Evolutionary conservation across 805 yeast genomes (phyloP).

Genomic region (Candida silvatica): DNA sequence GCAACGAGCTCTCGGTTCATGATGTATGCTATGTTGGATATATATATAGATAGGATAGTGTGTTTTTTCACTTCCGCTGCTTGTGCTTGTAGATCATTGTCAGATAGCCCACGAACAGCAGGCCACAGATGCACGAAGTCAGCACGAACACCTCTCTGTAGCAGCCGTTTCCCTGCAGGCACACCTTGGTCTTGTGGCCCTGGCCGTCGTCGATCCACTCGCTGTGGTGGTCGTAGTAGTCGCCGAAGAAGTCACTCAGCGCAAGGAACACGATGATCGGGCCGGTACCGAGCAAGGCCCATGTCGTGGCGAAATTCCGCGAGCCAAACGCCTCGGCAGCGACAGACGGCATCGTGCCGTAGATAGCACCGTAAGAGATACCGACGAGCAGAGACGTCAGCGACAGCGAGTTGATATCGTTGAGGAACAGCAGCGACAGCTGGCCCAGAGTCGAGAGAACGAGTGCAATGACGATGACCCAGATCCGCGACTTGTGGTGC

Average conservation of each 20-base stretch:
- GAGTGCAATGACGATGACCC: conserved; percentile 48
- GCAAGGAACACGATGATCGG: conserved; percentile 47
- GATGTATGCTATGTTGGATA: too few relatives aligned
- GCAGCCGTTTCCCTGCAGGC: conserved; percentile 36
- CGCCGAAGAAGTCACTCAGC: conserved; percentile 49
- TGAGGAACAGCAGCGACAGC: conserved; percentile 25
- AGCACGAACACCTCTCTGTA: conserved; percentile 39
- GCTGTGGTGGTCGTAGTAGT: conserved; percentile 38
- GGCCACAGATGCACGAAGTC: conserved; percentile 27
- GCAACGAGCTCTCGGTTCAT: too few relatives aligned
- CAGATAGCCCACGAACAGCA: conserved; percentile 15
- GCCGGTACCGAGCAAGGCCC: conserved; percentile 73
- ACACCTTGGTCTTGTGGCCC: conserved; percentile 24
- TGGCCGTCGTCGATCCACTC: conserved; percentile 28
- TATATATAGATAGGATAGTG: too few relatives aligned
- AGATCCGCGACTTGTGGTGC: conserved; percentile 48
- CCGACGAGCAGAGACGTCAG: conserved; percentile 52
- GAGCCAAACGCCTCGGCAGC: conserved; percentile 70
- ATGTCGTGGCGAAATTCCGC: conserved; percentile 56
- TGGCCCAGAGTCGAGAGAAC: conserved; percentile 29
- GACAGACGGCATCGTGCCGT: conserved; percentile 70
- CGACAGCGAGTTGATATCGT: conserved; percentile 34
- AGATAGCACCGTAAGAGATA: conserved; percentile 57
- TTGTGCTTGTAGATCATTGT: conserved; percentile 1
- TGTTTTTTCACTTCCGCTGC: too few relatives aligned